Evolutionary conservation across 2,329 filamentous ascomycete species (phyloP).

Genomic region (Ophiostoma australiae): DNA sequence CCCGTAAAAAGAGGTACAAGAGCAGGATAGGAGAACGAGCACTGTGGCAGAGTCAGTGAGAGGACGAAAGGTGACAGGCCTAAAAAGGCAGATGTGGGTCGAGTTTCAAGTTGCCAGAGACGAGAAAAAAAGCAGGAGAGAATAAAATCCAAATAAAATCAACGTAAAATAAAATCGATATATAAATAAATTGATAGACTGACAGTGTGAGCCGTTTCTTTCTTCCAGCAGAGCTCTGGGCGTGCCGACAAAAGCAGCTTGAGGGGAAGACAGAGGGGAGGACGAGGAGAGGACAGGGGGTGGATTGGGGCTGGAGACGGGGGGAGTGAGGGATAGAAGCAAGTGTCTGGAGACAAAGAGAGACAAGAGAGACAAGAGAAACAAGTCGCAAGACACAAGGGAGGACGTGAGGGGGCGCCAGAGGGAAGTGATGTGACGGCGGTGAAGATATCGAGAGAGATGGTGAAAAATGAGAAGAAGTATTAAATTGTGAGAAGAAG

Average conservation of each 20-base stretch:
- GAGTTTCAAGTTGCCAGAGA: slow-evolving; percentile 23
- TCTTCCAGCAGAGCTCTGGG: slow-evolving; percentile 17
- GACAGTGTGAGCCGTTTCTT: slow-evolving; percentile 8
- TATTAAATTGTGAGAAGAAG: neutral
- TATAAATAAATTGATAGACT: slow-evolving; percentile 1
- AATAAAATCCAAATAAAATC: neutral
- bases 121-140: slow-evolving; percentile 1
- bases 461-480: neutral
- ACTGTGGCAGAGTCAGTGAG: neutral
- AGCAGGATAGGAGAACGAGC: slow-evolving; percentile 13
- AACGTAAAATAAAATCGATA: neutral
- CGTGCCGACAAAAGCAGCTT: slow-evolving; percentile 12
- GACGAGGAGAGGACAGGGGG: neutral
- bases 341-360: slow-evolving; percentile 1
- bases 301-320: slow-evolving; percentile 9
- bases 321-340: neutral
- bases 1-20: neutral
- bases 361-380: neutral
- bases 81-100: slow-evolving; percentile 23
- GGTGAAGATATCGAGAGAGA: neutral
- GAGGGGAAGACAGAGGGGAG: neutral
- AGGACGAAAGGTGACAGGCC: slow-evolving; percentile 3
- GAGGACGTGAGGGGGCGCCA: neutral
- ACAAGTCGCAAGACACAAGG: neutral
- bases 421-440: neutral